Conservation (phyloP, 73 alveolate genomes). For the Paramecium pentaurelia region DNA sequence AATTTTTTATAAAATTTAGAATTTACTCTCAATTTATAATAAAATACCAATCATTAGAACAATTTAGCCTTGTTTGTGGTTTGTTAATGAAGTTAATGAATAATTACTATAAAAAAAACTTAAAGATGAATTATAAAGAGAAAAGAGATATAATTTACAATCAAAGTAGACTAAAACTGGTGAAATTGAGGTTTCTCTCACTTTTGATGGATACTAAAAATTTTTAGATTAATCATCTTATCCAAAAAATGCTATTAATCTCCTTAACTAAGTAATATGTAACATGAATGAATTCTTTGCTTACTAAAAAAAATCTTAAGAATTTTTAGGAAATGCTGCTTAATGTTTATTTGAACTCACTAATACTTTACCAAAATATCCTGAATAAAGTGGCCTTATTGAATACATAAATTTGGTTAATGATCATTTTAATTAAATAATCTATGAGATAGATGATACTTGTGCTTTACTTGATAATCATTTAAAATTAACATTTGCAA, state of each 20-base stretch:
- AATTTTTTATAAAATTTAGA: not conserved
- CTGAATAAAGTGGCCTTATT: not conserved
- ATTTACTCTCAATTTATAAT: not conserved
- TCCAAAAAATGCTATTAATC: not conserved
- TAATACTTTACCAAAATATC: not conserved
- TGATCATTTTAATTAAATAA: not conserved
- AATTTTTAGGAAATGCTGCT: not conserved
- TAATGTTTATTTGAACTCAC: not conserved
- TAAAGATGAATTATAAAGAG: not conserved
- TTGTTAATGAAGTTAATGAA: not conserved
- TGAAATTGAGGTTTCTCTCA: not conserved
- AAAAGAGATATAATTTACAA: not conserved
- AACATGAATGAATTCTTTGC: not conserved
- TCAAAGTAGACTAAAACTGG: not conserved
- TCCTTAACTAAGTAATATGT: not conserved
- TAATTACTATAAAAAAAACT: not conserved
- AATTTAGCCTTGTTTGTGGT: not conserved
- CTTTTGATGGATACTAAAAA: not conserved
- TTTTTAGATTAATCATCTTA: not conserved
- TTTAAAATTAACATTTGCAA: not conserved
- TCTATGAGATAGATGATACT: not conserved
- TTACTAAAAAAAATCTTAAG: not conserved
- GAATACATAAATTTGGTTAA: not conserved
- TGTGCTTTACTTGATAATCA: not conserved
- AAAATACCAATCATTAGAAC: not conserved